phyloP scores from a whole-genome alignment of 257 asterid genomes.

The Scutellaria minor region DNA sequence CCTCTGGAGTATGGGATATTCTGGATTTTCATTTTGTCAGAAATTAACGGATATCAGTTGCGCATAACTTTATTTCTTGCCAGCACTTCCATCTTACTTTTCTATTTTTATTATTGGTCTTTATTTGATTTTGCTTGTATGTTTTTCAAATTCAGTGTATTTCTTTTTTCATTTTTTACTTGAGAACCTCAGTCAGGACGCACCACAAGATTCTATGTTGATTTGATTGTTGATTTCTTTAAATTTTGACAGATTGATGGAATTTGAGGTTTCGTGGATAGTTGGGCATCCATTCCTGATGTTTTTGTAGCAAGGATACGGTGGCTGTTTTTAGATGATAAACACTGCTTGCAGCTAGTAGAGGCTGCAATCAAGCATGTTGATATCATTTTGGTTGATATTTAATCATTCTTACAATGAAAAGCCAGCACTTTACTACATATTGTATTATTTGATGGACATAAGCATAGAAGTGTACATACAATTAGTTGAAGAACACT shows the following conservation, averaged over 20 bases:
- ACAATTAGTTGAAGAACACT: slow-evolving; percentile 64
- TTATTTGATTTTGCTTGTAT: slow-evolving; percentile 10
- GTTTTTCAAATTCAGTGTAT: background rate
- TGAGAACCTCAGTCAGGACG: slow-evolving; percentile 14
- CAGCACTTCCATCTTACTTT: background rate
- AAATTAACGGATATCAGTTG: slow-evolving; percentile 12
- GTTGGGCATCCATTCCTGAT: slow-evolving; percentile 33
- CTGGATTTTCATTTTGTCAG: slow-evolving; percentile 10
- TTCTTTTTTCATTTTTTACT: background rate
- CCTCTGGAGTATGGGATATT: background rate
- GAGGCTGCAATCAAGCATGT: slow-evolving; percentile 96
- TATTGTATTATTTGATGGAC: slow-evolving; percentile 61
- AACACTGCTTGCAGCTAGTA: slow-evolving; percentile 78
- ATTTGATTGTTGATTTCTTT: slow-evolving; percentile 29
- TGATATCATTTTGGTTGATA: slow-evolving; percentile 69
- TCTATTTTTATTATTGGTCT: background rate
- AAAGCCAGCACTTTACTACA: slow-evolving; percentile 62
- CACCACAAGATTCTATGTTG: background rate
- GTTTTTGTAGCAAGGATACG: slow-evolving; percentile 34
- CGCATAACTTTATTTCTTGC: background rate
- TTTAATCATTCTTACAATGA: slow-evolving; percentile 66
- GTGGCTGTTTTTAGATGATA: slow-evolving; percentile 71
- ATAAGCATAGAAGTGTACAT: slow-evolving; percentile 47
- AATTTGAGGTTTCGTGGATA: slow-evolving; percentile 32
- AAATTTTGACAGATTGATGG: slow-evolving; percentile 46